Base-by-base conservation (phyloP, 1,284 basidiomycete species). In the Laetiporus sulphureus region DNA sequence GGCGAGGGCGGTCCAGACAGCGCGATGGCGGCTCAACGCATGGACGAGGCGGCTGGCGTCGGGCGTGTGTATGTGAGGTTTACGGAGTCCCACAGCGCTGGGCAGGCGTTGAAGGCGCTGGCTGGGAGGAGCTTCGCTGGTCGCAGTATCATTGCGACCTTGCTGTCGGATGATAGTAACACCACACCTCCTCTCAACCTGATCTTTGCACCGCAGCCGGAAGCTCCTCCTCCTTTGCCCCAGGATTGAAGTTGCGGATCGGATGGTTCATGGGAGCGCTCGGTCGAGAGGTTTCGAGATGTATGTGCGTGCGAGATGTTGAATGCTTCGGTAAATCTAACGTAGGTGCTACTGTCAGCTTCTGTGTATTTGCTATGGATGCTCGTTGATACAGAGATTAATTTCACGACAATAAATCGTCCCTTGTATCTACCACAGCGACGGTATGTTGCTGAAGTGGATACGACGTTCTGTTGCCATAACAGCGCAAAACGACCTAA, bases 31-130 rank as follows among this genome's bases (percentile, higher is more conserved):
- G 79, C 77, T 19, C 71, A 73, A 44, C 73, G 81, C 41, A 69
- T 71, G 32, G 88, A 92, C 60, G 91, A 95, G 61, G 88, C 91
- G 31, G 75, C 85, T 3, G 93, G 94, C 36, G 94, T 97, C 18
- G 93, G 93, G 13, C 75, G 92, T 38, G 94, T 97, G 13, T 97
- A 94, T 62, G 91, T 97, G 52, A 86, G 89, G 65, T 97, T 86
- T 62, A 53, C 50, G 22, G 70, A 82, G 32, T 61, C 81, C 5
- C 67, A 69, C 6, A 68, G 77, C 39, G 90, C 91, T 12, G 69
- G 71, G 30, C 66, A 62, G 44, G 94, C 87, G 23, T 72, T 97
- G 60, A 84, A 85, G 59, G 79, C 82, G 25, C 73, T 97, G 38
- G 93, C 94, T 11, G 93, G 93, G 12, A 72, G 93, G 41, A 90